Evolutionary conservation across 768 basidiomycete genomes (phyloP), one percentile per base, ranked within the genome.

Genomic region (Naganishia antarctica): DNA sequence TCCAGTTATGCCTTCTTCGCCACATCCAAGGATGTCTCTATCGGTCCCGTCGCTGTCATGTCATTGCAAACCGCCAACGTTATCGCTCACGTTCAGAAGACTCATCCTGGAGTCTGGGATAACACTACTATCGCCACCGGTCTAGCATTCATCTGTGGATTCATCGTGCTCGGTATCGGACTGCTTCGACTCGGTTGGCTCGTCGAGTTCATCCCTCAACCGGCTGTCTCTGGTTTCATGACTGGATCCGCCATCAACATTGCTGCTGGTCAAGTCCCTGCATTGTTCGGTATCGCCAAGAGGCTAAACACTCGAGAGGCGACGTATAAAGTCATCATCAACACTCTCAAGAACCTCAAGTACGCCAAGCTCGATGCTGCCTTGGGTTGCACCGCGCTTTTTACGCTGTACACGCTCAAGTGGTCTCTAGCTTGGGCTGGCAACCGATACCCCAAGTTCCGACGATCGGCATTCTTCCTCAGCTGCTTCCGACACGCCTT

Each of bases 21-120:
- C 25, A 98, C 96, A 0, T 90, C 90, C 29, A 97, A 97, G 78
- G 96, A 99, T 81, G 90, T 99, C 44, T 93, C 91, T n/a, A 98
- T 99, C 70, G 96, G 96, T 53, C 96, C 96, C 1, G 94, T 98
- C 70, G 94, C 96, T 8, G 94, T 99, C 74, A 96, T 99, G 92
- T 93, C 91, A 1, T 83, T 96, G 57, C 88, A 89, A 21, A 84
- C 77, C 9, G 83, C 90, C 8, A 85, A 90, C 74, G 85, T 97
- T 68, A 89, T 97, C 73, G 79, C 82, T 15, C 77, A 82, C 37
- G 84, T 96, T 59, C 71, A 87, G 46, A 66, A 60, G 0, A 64
- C 23, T 28, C 64, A 76, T 53, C 72, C 74, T 9, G 70, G 79
- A 0, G 70, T 75, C n/a, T 94, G 85, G 84, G 69, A 78, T 3